Conservation (phyloP, 768 basidiomycete genomes). For the Grammothele lineata region DNA sequence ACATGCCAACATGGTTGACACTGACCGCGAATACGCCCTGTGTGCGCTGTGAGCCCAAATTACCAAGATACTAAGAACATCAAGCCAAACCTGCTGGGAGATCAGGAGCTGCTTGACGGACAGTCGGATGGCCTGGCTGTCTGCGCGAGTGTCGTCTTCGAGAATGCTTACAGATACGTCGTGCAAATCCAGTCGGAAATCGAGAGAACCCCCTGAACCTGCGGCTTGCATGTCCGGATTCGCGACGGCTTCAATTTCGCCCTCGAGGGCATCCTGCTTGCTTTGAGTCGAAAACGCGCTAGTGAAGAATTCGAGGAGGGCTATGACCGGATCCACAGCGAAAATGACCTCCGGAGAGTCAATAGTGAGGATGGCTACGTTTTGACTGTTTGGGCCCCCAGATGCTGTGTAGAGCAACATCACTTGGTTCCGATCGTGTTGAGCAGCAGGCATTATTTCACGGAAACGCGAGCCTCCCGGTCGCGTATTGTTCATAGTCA, state of each 20-base stretch:
- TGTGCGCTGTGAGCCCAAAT: not conserved
- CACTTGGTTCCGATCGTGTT: slow-evolving; percentile 85
- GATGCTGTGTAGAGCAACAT: slow-evolving; percentile 87
- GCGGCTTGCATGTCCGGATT: not conserved
- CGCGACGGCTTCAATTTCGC: slow-evolving; percentile 8
- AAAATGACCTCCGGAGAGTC: slow-evolving; percentile 94
- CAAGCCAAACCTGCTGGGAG: slow-evolving; percentile 84
- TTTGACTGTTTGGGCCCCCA: slow-evolving; percentile 48
- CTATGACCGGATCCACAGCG: slow-evolving; percentile 86
- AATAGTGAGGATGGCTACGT: slow-evolving; percentile 80
- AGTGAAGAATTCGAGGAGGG: slow-evolving; percentile 81
- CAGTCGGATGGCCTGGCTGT: slow-evolving; percentile 84
- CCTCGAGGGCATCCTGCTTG: slow-evolving; percentile 7
- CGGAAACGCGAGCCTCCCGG: slow-evolving; percentile 81
- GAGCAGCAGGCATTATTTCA: slow-evolving; percentile 91
- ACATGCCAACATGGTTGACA: slow-evolving; percentile 87
- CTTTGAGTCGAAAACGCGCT: slow-evolving; percentile 40
- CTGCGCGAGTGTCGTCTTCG: slow-evolving; percentile 73
- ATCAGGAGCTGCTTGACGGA: slow-evolving; percentile 81
- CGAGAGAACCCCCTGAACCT: slow-evolving; percentile 26
- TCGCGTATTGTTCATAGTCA: slow-evolving; percentile 87
- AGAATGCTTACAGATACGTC: slow-evolving; percentile 86
- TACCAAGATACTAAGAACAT: no score
- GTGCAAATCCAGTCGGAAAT: slow-evolving; percentile 85
- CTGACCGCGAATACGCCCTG: slow-evolving; percentile 82